Conservation (phyloP, 2,329 filamentous ascomycete genomes). For the Aspergillus clavatus region DNA sequence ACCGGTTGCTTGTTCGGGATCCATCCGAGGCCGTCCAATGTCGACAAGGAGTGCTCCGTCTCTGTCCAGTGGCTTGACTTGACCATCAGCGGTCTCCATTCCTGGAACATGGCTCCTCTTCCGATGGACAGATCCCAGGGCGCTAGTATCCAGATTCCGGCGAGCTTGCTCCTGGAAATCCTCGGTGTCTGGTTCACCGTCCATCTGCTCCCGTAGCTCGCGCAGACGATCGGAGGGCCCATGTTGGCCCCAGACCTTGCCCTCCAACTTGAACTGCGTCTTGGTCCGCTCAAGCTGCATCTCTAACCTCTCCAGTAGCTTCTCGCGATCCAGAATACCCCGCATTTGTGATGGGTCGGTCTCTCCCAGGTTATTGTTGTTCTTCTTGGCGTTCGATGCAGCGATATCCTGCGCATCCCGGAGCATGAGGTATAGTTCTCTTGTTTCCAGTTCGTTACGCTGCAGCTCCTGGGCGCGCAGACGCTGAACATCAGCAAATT, state of each 20-base stretch:
- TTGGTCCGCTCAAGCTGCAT: slow-evolving; percentile 95
- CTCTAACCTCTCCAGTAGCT: slow-evolving; percentile 86
- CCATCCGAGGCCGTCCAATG: slow-evolving; percentile 63
- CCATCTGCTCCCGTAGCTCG: slow-evolving; percentile 92
- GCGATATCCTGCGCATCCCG: slow-evolving; percentile 95
- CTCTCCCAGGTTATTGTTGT: slow-evolving; percentile 50
- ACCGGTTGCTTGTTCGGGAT: slow-evolving; percentile 58
- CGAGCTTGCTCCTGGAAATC: slow-evolving; percentile 53
- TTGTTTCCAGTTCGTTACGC: slow-evolving; percentile 89
- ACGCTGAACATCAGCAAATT: slow-evolving; percentile 80
- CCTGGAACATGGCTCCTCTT: slow-evolving; percentile 42
- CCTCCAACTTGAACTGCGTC: slow-evolving; percentile 95
- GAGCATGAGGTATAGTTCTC: slow-evolving; percentile 97
- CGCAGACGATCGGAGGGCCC: slow-evolving; percentile 88
- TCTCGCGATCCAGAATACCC: slow-evolving; percentile 88
- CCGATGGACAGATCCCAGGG: slow-evolving; percentile 68
- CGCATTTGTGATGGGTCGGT: slow-evolving; percentile 73
- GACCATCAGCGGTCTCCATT: slow-evolving; percentile 33
- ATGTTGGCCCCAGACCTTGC: slow-evolving; percentile 80
- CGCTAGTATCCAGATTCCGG: slow-evolving; percentile 63
- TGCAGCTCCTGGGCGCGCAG: slow-evolving; percentile 86
- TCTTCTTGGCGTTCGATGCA: slow-evolving; percentile 72
- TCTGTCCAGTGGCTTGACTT: slow-evolving; percentile 46
- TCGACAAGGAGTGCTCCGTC: slow-evolving; percentile 67
- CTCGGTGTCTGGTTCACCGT: slow-evolving; percentile 54